Base-by-base conservation (phyloP, 257 asterid genomes). In the Avicennia marina region DNA sequence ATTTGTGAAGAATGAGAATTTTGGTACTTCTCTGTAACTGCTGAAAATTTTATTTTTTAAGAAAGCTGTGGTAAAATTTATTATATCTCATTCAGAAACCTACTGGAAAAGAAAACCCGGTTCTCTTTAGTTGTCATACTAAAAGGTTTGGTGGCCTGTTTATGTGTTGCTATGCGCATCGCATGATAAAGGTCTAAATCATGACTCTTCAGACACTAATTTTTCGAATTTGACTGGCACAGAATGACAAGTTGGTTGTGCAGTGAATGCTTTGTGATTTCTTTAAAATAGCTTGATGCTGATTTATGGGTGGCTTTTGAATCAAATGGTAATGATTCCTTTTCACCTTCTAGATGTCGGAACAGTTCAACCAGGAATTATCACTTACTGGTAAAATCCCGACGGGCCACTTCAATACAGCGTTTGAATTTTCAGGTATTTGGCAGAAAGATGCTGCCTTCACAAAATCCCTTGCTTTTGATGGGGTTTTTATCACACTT, bases 401-500 rank as follows among this genome's bases (percentile, higher is more conserved):
- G n/a, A 76, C 93, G 0, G 95, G 95, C 53, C 89, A 82, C 54
- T 83, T 82, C 86, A 86, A 86, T 56, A 71, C 95, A 29, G 93
- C 95, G 1, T 86, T 86, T 63, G 95, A 86, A 61, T 83, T 78
- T 51, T 67, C 89, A 1, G 93, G 93, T 11, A 65, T 69, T 58
- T 86, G 95, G 95, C 91, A 86, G 81, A 82, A 86, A 47, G 93
- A 86, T 54, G 95, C 95, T 50, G 95, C 89, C 61, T 74, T 67
- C 75, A 86, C 95, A 21, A 86, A 86, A 62, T 52, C 95, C 15
- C 93, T 86, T 52, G 87, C 93, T 58, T 78, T 80, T 54, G 95
- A 86, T 66, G 95, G 95, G 42, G 85, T 82, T 49, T 70, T 65
- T 63, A 76, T 86, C 64, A 67, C 81, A 54, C 83, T 86, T 34